Conservation (phyloP, 352 stramenopile genomes). For the Phytophthora syringae region DNA sequence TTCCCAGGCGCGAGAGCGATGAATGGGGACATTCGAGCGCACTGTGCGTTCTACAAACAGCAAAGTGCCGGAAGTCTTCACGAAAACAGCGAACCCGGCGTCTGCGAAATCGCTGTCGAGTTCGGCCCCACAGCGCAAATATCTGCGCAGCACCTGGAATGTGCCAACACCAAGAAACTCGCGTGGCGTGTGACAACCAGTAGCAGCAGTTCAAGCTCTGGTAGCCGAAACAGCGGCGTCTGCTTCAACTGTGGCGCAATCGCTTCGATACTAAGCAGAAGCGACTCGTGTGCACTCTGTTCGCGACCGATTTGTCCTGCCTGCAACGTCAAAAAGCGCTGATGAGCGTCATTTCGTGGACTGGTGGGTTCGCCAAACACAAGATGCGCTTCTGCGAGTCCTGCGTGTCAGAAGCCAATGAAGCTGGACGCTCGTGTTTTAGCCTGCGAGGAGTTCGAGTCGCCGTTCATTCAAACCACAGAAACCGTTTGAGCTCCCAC, state of each 20-base stretch:
- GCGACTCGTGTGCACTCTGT: constrained; percentile 29
- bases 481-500: constrained; percentile 13
- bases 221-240: not conserved
- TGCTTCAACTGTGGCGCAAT: constrained; percentile 28
- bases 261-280: constrained; percentile 22
- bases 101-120: constrained; percentile 31
- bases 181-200: constrained; percentile 36
- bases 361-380: constrained; percentile 18
- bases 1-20: constrained; percentile 34
- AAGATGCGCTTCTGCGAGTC: constrained; percentile 24
- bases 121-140: constrained; percentile 18
- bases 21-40: constrained; percentile 26
- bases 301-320: constrained; percentile 27
- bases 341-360: constrained; percentile 24
- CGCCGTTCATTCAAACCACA: not conserved
- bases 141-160: constrained; percentile 37
- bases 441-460: constrained; percentile 24
- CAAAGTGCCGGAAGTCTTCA: constrained; percentile 39
- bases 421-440: constrained; percentile 24
- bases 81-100: too few relatives aligned
- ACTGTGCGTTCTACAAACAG: constrained; percentile 47
- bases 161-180: constrained; percentile 58
- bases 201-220: constrained; percentile 25
- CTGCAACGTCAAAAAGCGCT: constrained; percentile 32
- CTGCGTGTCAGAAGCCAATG: constrained; percentile 13